Evolutionary conservation across 1,284 basidiomycete species (phyloP).

Genomic region (Boletus mariae): DNA sequence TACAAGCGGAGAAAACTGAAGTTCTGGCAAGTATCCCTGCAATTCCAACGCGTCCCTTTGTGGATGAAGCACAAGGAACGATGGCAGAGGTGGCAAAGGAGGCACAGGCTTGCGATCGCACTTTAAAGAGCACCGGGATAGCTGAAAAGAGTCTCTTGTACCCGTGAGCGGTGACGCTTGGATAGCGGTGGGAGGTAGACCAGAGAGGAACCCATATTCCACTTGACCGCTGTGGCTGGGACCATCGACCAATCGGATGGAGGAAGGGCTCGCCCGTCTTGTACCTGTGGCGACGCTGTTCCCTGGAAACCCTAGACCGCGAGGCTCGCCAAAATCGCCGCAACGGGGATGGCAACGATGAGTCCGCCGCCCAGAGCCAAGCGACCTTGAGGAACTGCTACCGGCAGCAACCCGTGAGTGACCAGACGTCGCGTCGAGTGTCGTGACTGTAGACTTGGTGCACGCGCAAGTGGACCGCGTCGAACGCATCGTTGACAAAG

Average conservation of each 20-base stretch:
- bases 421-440: constrained; percentile 1
- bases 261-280: constrained; percentile 21
- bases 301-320: not conserved
- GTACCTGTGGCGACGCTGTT: not conserved
- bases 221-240: constrained; percentile 14
- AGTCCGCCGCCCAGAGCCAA: not conserved
- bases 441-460: constrained; percentile 10
- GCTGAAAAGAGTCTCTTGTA: constrained; percentile 29
- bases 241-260: constrained; percentile 25
- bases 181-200: constrained; percentile 16
- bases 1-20: constrained; percentile 22
- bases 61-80: constrained; percentile 9
- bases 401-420: not conserved
- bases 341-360: not conserved
- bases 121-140: constrained; percentile 17
- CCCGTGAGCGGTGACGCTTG: constrained; percentile 22
- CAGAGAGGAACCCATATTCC: constrained; percentile 25
- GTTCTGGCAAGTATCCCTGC: constrained; percentile 11
- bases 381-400: not conserved
- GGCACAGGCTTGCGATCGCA: constrained; percentile 14
- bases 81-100: constrained; percentile 22
- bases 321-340: constrained; percentile 12
- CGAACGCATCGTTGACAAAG: constrained; percentile 4
- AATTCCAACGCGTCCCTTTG: not conserved
- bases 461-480: constrained; percentile 2